Conservation (phyloP, 495 filamentous ascomycete genomes). For the Podospora pseudopauciseta region DNA sequence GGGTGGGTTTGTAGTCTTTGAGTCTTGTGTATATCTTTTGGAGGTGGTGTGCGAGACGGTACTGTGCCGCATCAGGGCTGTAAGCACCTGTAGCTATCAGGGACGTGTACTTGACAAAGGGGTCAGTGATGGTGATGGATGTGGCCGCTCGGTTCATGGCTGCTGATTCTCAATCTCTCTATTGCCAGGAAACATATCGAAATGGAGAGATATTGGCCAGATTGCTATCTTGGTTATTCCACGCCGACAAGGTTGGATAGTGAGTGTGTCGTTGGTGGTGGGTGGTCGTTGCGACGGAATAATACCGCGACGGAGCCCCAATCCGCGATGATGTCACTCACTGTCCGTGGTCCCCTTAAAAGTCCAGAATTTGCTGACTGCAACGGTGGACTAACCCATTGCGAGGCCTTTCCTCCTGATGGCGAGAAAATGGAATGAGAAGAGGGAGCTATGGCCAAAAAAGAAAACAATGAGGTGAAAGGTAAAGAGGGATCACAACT, state of each 20-base stretch:
- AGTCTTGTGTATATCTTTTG: slow-evolving; percentile 64
- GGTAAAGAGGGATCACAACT: neutral
- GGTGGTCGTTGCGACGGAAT: neutral
- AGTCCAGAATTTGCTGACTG: neutral
- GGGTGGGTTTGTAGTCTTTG: slow-evolving; percentile 64
- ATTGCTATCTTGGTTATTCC: neutral
- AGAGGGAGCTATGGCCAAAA: neutral
- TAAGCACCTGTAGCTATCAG: slow-evolving; percentile 57
- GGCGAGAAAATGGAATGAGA: neutral
- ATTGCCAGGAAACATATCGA: slow-evolving; percentile 1
- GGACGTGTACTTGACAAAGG: slow-evolving; percentile 63
- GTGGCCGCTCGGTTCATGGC: slow-evolving; percentile 38
- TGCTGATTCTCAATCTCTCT: neutral
- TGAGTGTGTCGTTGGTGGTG: neutral
- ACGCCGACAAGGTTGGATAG: neutral
- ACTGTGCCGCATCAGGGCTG: slow-evolving; percentile 60
- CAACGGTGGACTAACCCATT: neutral
- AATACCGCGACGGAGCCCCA: neutral
- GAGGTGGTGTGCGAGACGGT: slow-evolving; percentile 63
- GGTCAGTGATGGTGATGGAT: slow-evolving; percentile 65
- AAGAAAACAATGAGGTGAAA: neutral
- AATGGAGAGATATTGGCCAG: neutral
- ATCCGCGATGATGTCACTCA: slow-evolving; percentile 13
- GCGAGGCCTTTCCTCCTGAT: neutral
- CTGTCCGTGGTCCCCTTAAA: neutral